A percentile compares a stretch with the other conserved stretches of the same genome.
These are phyloP conservation scores for Tirmania nivea DNA, from an alignment of 495 filamentous ascomycete species.

Conservation along the genomic window DNA sequence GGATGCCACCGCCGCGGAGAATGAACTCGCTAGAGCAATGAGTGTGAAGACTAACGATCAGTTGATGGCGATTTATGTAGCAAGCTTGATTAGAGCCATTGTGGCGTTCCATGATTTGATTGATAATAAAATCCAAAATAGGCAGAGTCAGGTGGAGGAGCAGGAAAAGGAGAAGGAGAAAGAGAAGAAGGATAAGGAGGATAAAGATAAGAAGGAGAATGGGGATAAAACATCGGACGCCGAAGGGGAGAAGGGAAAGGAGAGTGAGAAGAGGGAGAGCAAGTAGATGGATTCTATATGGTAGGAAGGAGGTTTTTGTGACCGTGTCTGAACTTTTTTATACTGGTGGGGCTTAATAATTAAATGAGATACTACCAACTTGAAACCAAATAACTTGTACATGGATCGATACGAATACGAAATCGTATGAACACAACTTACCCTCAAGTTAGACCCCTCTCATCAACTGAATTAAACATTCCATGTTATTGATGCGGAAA, in stretches of 20 bases:
- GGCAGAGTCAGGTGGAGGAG: conserved; percentile 89
- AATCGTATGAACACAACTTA: too few species aligned
- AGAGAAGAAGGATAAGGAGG: conserved; percentile 29
- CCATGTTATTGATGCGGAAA: too few species aligned
- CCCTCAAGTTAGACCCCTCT: too few species aligned
- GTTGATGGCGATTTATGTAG: conserved; percentile 92
- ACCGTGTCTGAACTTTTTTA: too few species aligned
- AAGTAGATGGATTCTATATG: too few species aligned
- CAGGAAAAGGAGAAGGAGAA: conserved; percentile 59
- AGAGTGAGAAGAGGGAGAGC: conserved; percentile 37
- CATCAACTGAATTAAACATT: too few species aligned
- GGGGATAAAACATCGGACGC: conserved; percentile 26
- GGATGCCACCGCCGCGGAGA: conserved; percentile 28
- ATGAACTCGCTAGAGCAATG: conserved; percentile 82
- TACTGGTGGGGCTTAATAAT: too few species aligned
- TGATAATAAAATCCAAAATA: conserved; percentile 99
- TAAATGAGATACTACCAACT: too few species aligned
- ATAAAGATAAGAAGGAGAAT: conserved; percentile 32
- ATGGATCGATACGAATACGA: too few species aligned
- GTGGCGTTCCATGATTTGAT: conserved; percentile 98
- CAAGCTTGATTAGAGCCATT: conserved; percentile 87
- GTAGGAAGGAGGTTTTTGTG: too few species aligned
- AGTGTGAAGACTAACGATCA: conserved; percentile 98
- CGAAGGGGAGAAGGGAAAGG: conserved; percentile 45
- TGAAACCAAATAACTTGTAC: too few species aligned